Percentiles rank a stretch among this genome's conserved stretches.
Evolutionary conservation across 495 filamentous ascomycete species (phyloP).

Genomic region (Parmelia sp.): DNA sequence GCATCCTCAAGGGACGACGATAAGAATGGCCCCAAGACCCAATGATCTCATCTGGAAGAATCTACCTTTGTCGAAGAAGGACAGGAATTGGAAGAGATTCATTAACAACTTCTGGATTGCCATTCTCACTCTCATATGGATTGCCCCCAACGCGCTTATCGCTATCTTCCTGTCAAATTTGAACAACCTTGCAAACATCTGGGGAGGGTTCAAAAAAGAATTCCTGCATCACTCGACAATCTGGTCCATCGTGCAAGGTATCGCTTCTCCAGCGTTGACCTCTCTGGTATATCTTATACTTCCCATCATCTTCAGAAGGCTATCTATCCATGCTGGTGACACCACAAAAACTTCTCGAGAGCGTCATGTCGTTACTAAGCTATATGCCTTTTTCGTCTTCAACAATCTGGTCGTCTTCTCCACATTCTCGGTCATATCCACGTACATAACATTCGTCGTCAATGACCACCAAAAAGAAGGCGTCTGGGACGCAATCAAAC

Average conservation of each 20-base stretch:
- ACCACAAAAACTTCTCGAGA: constrained; percentile 87
- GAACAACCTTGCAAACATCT: constrained; percentile 69
- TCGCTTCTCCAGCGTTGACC: constrained; percentile 82
- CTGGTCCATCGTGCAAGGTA: constrained; percentile 91
- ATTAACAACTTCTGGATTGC: constrained; percentile 78
- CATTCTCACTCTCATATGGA: constrained; percentile 76
- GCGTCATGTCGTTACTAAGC: constrained; percentile 81
- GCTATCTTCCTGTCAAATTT: constrained; percentile 88
- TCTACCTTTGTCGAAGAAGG: constrained; percentile 58
- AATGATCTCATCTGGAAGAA: constrained; percentile 97
- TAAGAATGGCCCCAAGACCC: constrained; percentile 75
- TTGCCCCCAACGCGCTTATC: constrained; percentile 92
- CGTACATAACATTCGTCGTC: constrained; percentile 60
- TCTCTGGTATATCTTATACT: constrained; percentile 84
- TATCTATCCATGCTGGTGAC: constrained; percentile 74
- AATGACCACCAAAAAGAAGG: constrained; percentile 44
- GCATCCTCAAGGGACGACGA: constrained; percentile 70
- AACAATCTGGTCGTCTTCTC: constrained; percentile 96
- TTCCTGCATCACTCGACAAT: constrained; percentile 52
- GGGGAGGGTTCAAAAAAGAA: constrained; percentile 64
- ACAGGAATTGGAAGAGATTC: constrained; percentile 63
- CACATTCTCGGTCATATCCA: constrained; percentile 74
- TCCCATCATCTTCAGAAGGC: constrained; percentile 82
- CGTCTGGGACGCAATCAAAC: constrained; percentile 61
- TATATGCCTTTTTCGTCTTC: constrained; percentile 96